Evolutionary conservation across 805 yeast genomes (phyloP).

Genomic region (Cyberlindnera misumaiensis): DNA sequence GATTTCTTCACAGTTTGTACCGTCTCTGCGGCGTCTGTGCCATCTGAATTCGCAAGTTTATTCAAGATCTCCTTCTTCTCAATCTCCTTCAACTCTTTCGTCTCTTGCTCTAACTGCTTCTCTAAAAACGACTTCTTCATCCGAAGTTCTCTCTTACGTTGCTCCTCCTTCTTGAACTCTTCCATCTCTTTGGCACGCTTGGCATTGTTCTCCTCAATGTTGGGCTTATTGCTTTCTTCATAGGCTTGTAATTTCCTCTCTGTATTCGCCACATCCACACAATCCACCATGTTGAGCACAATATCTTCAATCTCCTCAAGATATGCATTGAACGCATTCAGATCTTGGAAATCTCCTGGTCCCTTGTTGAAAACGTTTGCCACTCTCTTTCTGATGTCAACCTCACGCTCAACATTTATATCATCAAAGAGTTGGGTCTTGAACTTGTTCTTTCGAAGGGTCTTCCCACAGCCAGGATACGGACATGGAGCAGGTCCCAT

Average conservation of each 20-base stretch:
- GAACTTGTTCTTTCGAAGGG: conserved; percentile 79
- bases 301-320: conserved; percentile 79
- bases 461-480: conserved; percentile 83
- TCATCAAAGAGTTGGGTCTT: conserved; percentile 93
- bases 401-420: conserved; percentile 81
- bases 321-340: conserved; percentile 64
- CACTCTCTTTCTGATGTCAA: conserved; percentile 81
- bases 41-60: conserved; percentile 37
- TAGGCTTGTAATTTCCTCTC: conserved; percentile 61
- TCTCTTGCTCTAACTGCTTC: conserved; percentile 58
- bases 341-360: conserved; percentile 55
- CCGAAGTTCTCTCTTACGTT: conserved; percentile 62
- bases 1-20: conserved; percentile 46
- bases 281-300: conserved; percentile 67
- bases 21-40: conserved; percentile 35
- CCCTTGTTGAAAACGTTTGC: conserved; percentile 73
- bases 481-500: conserved; percentile 98
- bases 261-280: conserved; percentile 60
- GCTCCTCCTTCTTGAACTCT: conserved; percentile 54
- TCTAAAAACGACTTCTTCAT: conserved; percentile 44
- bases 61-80: conserved; percentile 53
- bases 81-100: conserved; percentile 43
- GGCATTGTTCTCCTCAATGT: conserved; percentile 70
- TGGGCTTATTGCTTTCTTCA: conserved; percentile 66
- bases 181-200: conserved; percentile 66